Evolutionary conservation across 2,329 filamentous ascomycete genomes (phyloP).

Genomic region (Fusarium hostae): DNA sequence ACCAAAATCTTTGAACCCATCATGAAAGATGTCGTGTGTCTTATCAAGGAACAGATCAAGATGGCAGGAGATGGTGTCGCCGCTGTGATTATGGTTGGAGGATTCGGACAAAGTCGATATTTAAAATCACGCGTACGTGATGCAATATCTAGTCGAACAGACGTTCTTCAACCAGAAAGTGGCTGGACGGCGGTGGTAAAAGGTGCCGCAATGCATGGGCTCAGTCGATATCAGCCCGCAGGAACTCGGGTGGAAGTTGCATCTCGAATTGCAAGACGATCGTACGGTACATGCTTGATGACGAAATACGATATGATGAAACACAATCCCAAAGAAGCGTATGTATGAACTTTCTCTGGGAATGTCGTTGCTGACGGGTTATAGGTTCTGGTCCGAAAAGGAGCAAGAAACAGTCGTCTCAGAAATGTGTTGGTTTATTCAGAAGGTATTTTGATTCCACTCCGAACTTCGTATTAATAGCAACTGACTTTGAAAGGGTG

Average conservation of each 20-base stretch:
- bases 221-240: constrained; percentile 47
- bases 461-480: neutral
- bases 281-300: constrained; percentile 52
- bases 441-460: constrained; percentile 46
- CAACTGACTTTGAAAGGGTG: constrained; percentile 44
- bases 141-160: constrained; percentile 49
- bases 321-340: constrained; percentile 53
- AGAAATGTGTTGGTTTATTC: constrained; percentile 55
- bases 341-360: constrained; percentile 17
- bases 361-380: constrained; percentile 21
- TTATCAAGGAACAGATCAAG: constrained; percentile 55
- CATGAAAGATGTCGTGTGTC: constrained; percentile 56
- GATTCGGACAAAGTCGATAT: constrained; percentile 60
- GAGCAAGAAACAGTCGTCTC: constrained; percentile 51
- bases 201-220: constrained; percentile 59
- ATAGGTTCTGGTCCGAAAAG: constrained; percentile 53
- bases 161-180: constrained; percentile 60
- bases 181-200: constrained; percentile 63
- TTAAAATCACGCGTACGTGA: constrained; percentile 55
- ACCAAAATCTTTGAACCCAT: constrained; percentile 60
- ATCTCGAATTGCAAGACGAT: constrained; percentile 52
- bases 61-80: constrained; percentile 51
- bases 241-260: constrained; percentile 47
- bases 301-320: constrained; percentile 51
- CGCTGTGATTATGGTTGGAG: constrained; percentile 60